These are phyloP conservation scores for Porcisia hertigi DNA, from an alignment of 208 protist genomes.

Conservation along the genomic window DNA sequence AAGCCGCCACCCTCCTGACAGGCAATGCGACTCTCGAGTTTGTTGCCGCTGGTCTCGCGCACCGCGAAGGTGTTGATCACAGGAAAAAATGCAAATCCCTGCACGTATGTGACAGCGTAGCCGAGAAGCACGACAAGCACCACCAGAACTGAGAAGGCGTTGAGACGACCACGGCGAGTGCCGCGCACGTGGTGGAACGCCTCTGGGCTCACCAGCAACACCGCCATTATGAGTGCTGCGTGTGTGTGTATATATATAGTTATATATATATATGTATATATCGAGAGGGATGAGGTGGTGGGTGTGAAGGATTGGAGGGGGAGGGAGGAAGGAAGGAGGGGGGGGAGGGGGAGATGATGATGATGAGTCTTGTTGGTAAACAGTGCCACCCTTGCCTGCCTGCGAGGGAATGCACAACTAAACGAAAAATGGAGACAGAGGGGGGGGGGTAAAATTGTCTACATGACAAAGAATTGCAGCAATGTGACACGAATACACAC, in stretches of 20 bases:
- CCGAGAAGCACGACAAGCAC: conserved; percentile 15
- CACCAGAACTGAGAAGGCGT: neutral
- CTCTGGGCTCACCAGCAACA: neutral
- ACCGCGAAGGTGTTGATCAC: conserved; percentile 25
- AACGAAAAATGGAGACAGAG: neutral
- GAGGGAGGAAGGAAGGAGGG: neutral
- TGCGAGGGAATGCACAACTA: neutral
- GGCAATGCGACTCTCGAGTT: conserved; percentile 10
- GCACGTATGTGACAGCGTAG: conserved; percentile 7
- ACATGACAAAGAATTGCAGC: neutral
- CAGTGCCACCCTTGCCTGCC: too few species aligned
- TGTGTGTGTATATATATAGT: neutral
- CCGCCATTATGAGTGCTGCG: neutral
- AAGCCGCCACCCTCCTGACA: conserved; percentile 34
- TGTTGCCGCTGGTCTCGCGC: conserved; percentile 13
- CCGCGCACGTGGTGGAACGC: neutral
- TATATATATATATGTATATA: neutral
- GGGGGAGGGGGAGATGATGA: neutral
- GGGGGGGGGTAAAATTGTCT: neutral
- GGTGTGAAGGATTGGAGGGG: neutral
- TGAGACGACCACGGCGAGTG: neutral
- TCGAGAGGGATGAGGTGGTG: neutral
- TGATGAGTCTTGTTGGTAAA: neutral
- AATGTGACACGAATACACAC: neutral
- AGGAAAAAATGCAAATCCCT: conserved; percentile 31